These are phyloP conservation scores for Alternaria arbusti DNA, from an alignment of 2,329 filamentous ascomycete genomes.

Conservation along the genomic window DNA sequence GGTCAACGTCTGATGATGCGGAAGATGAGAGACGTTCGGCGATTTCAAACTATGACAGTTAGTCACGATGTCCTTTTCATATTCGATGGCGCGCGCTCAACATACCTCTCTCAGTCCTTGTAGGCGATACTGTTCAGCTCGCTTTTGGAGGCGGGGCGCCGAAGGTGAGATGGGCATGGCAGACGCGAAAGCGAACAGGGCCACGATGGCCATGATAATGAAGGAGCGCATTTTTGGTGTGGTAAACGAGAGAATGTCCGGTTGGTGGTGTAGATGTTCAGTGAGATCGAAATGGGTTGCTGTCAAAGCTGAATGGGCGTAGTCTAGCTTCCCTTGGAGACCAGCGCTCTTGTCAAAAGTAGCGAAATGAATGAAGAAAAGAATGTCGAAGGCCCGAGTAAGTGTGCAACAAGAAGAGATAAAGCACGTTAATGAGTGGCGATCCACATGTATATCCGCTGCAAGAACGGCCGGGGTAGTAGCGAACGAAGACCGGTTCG, in stretches of 20 bases:
- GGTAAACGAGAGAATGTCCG: background rate
- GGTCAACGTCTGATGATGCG: slow-evolving; percentile 18
- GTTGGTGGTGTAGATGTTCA: background rate
- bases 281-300: background rate
- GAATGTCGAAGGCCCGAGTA: background rate
- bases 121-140: slow-evolving; percentile 42
- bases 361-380: slow-evolving; percentile 14
- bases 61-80: slow-evolving; percentile 2
- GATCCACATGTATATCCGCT: slow-evolving; percentile 14
- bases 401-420: slow-evolving; percentile 15
- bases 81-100: background rate
- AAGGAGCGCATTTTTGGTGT: slow-evolving; percentile 32
- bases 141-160: slow-evolving; percentile 39
- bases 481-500: slow-evolving; percentile 22
- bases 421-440: slow-evolving; percentile 11
- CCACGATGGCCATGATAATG: slow-evolving; percentile 33
- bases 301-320: slow-evolving; percentile 10
- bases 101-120: slow-evolving; percentile 45
- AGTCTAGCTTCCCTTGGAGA: slow-evolving; percentile 4
- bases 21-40: slow-evolving; percentile 37
- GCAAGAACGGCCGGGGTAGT: slow-evolving; percentile 17
- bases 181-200: slow-evolving; percentile 29
- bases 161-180: slow-evolving; percentile 46
- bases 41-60: slow-evolving; percentile 39
- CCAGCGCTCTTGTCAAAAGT: slow-evolving; percentile 26